Evolutionary conservation across 2,329 filamentous ascomycete species (phyloP).

Genomic region (Pestalotiopsis sp.): DNA sequence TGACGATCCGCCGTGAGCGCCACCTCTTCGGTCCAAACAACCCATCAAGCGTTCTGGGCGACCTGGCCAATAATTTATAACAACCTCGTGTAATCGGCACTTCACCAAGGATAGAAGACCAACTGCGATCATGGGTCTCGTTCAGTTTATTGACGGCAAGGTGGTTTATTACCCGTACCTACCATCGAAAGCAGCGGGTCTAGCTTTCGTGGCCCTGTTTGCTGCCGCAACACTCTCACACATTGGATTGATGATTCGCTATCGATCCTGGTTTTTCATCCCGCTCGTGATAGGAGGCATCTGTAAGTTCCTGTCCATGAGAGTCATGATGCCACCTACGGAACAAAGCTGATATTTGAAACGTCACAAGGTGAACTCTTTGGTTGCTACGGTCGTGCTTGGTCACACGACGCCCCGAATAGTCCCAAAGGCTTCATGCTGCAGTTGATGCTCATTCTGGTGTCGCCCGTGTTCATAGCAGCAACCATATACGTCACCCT

Average conservation of each 20-base stretch:
- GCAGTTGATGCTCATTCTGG: constrained; percentile 2
- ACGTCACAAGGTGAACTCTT: neutral
- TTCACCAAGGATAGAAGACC: too few species aligned
- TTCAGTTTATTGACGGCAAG: neutral
- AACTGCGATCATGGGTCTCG: neutral
- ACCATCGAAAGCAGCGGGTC: neutral
- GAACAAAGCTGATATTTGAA: neutral
- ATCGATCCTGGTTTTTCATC: neutral
- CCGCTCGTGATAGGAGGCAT: neutral
- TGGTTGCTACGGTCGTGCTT: neutral
- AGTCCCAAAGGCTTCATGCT: constrained; percentile 2
- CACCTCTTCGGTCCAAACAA: too few species aligned
- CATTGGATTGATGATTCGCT: neutral
- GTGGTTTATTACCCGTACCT: neutral
- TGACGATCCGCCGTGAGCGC: too few species aligned
- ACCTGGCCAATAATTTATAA: too few species aligned
- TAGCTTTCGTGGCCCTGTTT: neutral
- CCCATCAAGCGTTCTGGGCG: too few species aligned
- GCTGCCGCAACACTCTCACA: neutral
- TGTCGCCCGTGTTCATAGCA: neutral
- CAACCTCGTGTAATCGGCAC: too few species aligned
- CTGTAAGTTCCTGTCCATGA: neutral
- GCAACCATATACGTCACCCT: constrained; percentile 2
- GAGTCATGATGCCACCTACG: neutral
- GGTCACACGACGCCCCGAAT: neutral